A percentile compares a stretch with the other conserved stretches of the same genome.
Conservation (phyloP, 345 rosid genomes). For the Anacardium occidentale region DNA sequence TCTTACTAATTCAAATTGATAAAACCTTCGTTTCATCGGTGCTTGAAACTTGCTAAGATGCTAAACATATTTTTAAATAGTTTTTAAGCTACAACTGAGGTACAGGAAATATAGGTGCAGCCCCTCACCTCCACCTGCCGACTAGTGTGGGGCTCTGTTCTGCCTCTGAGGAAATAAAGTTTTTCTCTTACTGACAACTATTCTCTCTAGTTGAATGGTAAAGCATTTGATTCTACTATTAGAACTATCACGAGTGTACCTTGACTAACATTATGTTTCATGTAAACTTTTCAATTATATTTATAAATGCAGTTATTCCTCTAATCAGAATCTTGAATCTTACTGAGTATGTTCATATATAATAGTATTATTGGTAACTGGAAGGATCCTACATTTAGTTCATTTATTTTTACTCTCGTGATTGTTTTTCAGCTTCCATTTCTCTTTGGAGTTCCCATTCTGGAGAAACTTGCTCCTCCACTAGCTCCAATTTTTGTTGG, state of each 20-base stretch:
- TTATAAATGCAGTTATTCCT: not conserved
- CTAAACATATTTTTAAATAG: not conserved
- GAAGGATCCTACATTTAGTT: not conserved
- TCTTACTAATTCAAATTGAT: not conserved
- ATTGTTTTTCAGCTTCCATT: conserved; percentile 72
- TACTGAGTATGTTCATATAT: not conserved
- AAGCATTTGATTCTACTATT: not conserved
- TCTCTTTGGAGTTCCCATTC: conserved; percentile 77
- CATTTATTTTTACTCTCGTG: not conserved
- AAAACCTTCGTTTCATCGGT: not conserved
- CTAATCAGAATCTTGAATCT: not conserved
- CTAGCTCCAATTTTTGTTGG: conserved; percentile 75
- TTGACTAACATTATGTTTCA: not conserved
- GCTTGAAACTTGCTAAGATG: conserved; percentile 4
- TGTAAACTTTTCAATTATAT: not conserved
- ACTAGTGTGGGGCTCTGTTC: not conserved
- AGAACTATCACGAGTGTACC: not conserved
- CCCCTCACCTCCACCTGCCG: not conserved
- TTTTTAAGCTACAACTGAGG: not conserved
- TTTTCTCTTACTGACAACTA: no score
- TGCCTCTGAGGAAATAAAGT: no score
- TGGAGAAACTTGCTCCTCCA: conserved; percentile 87
- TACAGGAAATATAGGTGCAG: not conserved
- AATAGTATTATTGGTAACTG: conserved; percentile 4
- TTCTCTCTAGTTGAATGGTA: not conserved